Base-by-base conservation (phyloP, 2,329 filamentous ascomycete species). In the Paradendryphiella salina region DNA sequence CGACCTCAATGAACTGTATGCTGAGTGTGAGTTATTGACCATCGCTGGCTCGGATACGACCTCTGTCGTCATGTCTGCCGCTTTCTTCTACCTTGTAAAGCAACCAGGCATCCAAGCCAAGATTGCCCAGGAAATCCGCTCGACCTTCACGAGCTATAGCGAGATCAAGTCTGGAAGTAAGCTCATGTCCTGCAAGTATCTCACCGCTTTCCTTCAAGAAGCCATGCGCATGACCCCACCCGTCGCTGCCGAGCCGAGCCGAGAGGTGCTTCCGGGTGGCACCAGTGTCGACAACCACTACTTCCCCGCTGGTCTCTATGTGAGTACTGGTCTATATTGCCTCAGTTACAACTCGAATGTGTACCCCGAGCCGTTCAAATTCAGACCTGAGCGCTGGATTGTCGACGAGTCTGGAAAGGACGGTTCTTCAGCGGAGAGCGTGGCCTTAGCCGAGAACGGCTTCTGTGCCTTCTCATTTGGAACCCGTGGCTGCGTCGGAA, bases 1-100 rank as follows among this genome's bases (percentile, higher is more conserved):
- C 57, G 54, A 65, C 47, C 45, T 65, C 47, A 57, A 66, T 21
- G 76, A 79, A 42, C 52, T 79, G n/a, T 75, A 69, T 56, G 61
- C 46, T 5, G 63, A 66, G 44, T 57, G 52, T 15, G 59, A 61
- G 35, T 15, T 66, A 11, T 28, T 66, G 26, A 65, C 53, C 8
- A 61, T 65, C 14, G 63, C 62, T n/a, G 63, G 62, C 5, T 60
- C 59, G 1, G 63, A 66, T 28, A 65, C 62, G 1, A 65, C 60
- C 1, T 50, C 63, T 0, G 52, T 57, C 14, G 56, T 60, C n/a
- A 33, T 64, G 10, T 55, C 59, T 8, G 56, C 56, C 1, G 46
- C 50, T 2, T 58, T 60, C 44, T 65, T 66, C 50, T 66, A 66
- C 32, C 53, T 66, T 3, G 32, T 40, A 26, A 51, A 56, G 13